Base-by-base conservation (phyloP, 441 rosid genomes). In the Sinapis alba region DNA sequence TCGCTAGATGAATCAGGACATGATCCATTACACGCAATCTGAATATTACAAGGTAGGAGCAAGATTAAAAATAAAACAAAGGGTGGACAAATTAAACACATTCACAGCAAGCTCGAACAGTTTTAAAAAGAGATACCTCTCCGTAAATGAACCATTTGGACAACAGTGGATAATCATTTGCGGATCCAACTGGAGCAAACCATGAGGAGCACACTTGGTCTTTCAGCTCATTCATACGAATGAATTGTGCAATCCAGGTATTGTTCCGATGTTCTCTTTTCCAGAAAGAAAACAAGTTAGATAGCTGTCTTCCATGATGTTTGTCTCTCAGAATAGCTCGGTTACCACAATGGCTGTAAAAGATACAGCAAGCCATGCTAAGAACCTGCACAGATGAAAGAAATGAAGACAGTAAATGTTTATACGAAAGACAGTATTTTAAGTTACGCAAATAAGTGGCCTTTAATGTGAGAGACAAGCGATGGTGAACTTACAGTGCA, bases 141-240 rank as follows among this genome's bases (percentile, higher is more conserved):
- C 98, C 99, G 58, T 96, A 96, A 32, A 96, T 88, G 80, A 96
- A 97, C 99, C 99, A 96, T 83, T 96, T 96, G 50, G 99, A 93
- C 63, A 96, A 69, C 72, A 96, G 92, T 28, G 99, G 99, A 86
- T 96, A 96, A 81, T 96, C 99, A 83, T 93, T 90, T 18, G 97
- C 99, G 74, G 97, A 92, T 65, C 99, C 99, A 81, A 96, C 99
- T 10, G 99, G 98, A 78, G 98, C 98, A 87, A 96, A 96, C 99
- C 99, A 96, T 61, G 99, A 96, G 12, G 91, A 92, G 81, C 99
- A 96, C 62, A 96, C 89, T 83, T 93, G 90, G 75, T 96, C 94
- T 88, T 92, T 96, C 81, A 93, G 85, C 87, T 96, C 98, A 72
- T 85, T 85, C 87, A 96, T 87, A 38, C 82, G 91, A 75, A 93